Base-by-base conservation (phyloP, 805 yeast genomes). In the Yamadazyma sp. region DNA sequence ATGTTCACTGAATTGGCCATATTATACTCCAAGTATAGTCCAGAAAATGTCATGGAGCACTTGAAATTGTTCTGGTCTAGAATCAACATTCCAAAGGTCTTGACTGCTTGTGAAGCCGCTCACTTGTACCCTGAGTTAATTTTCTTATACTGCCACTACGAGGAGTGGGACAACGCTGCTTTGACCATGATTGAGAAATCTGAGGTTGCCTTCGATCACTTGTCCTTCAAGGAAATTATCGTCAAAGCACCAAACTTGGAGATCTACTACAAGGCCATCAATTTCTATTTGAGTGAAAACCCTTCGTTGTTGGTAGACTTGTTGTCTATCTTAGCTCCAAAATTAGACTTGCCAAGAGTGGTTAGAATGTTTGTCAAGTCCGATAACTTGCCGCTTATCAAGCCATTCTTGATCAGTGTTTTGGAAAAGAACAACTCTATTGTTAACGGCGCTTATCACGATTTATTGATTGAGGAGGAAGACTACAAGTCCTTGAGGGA, bases 161-260 rank as follows among this genome's bases (percentile, higher is more conserved):
- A 93, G 60, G 99, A 93, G 70, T 93, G 96, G 95, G 99, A 93
- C 63, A 93, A 93, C 63, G 99, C 99, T 44, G 89, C 96, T 23
- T 75, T 93, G 59, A 81, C 96, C 11, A 87, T 93, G 90, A 93
- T 93, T 73, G 97, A 93, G 62, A 88, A 81, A 59, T 83, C 95
- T 3, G 87, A 95, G 44, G 84, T 84, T 50, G 89, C 96, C 12
- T 90, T 91, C 55, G 98, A 93, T 52, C 99, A 93, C 60, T 68
- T 80, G 20, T 84, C 95, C 28, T 93, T 93, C 75, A 93, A 93
- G 71, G 98, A 93, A 57, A 82, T 93, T 32, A 73, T 93, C 45
- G 95, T 87, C 45, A 93, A 93, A 72, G 97, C 90, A 45, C 84
- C 96, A 23, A 93, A 93, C 68, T 73, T 93, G 63, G 99, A 93